Base-by-base conservation (phyloP, 352 stramenopile species). In the Globisporangium parvum region DNA sequence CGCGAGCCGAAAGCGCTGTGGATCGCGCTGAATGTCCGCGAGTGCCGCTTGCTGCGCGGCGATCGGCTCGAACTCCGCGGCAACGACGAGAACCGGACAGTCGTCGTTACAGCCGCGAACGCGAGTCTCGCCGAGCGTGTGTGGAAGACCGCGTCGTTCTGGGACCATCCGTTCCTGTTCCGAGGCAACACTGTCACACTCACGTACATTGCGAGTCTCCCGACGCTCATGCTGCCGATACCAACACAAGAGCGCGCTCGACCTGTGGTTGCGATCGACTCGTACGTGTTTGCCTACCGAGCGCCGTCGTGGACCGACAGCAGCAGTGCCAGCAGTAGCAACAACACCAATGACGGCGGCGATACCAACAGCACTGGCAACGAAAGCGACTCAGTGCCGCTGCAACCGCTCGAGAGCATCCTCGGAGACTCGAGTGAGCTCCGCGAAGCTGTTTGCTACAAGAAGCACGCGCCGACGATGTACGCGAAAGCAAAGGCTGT, bases 391-490 rank as follows among this genome's bases (percentile, higher is more conserved):
- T 4, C 33, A 15, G 20, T 8, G 14, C 14, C 40, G 20, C 20
- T 31, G 26, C 42, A 39, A 0, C 40, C 62, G 42, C 55, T 56
- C 0, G 77, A 88, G 62, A 88, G 73, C 57, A 77, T 63, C 0
- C 53, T 88, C 20, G 74, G 76, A 14, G 45, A 23, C 33, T 70
- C 23, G 2, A 73, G 77, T 40, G 77, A 87, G 55, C 70, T 80
- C 44, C 77, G 76, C 63, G 66, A 80, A 50, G 69, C 77, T 8
- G 47, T 82, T 10, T 91, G 80, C 58, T 87, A 74, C 60, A 79
- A 74, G 50, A 70, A 75, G 24, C 71, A 26, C 8, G 52, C 72
- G 12, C 72, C 77, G 3, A 47, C 70, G 51, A 84, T 85, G 73
- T 91, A 91, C 57, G 59, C 52, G 24, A 77, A 73, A 40, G 68